A percentile compares a stretch with the other conserved stretches of the same genome.
These are phyloP conservation scores for Hyaloscypha bicolor DNA, from an alignment of 495 filamentous ascomycete genomes.

Conservation along the genomic window DNA sequence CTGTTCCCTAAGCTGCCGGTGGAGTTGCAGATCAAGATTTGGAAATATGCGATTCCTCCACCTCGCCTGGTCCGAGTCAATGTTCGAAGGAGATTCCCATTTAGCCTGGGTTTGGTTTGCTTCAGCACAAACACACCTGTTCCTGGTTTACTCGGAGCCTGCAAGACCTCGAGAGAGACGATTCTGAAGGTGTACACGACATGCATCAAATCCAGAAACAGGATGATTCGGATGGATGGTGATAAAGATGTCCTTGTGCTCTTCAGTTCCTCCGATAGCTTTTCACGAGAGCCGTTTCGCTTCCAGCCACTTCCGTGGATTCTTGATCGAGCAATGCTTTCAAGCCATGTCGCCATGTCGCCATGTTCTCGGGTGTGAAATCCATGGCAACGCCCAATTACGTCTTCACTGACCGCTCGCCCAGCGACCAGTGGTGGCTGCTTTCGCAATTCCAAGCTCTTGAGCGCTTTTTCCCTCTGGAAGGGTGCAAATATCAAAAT, in stretches of 20 bases:
- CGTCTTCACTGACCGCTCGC: neutral
- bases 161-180: neutral
- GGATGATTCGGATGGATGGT: neutral
- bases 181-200: neutral
- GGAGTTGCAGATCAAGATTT: slow-evolving; percentile 2
- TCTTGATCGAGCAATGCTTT: neutral
- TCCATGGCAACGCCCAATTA: neutral
- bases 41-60: neutral
- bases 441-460: neutral
- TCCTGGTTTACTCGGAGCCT: neutral
- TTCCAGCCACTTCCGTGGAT: neutral
- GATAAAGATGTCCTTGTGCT: neutral
- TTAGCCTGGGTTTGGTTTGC: neutral
- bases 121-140: neutral
- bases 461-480: neutral
- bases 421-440: neutral
- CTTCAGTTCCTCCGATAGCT: neutral
- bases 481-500: neutral
- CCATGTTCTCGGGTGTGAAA: neutral
- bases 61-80: neutral
- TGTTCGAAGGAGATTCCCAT: neutral
- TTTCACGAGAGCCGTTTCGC: no score
- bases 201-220: neutral
- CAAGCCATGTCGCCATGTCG: no score
- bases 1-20: neutral